phyloP scores from a whole-genome alignment of 441 rosid species.

The Cnidoscolus chayamansa region DNA sequence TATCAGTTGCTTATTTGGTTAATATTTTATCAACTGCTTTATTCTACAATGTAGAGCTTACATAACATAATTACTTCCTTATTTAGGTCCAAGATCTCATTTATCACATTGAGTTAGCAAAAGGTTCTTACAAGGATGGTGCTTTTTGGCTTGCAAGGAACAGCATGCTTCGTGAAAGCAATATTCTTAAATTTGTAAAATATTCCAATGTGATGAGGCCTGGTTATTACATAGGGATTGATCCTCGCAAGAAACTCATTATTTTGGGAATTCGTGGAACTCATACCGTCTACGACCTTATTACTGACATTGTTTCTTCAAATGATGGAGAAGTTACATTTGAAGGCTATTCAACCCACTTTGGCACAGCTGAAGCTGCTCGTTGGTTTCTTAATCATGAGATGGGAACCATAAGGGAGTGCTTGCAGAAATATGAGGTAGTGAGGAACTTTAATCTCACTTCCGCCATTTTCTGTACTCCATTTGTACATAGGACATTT shows the following conservation, averaged over 20 bases:
- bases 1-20: conserved; percentile 3
- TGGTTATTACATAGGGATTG: conserved; percentile 78
- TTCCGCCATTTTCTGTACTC: background rate
- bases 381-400: conserved; percentile 88
- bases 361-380: conserved; percentile 93
- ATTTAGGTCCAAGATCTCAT: conserved; percentile 78
- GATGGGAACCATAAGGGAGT: conserved; percentile 59
- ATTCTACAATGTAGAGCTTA: conserved; percentile 4
- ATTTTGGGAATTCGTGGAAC: conserved; percentile 84
- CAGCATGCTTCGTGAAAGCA: conserved; percentile 80
- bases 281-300: conserved; percentile 76
- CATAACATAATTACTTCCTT: conserved; percentile 19
- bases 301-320: conserved; percentile 77
- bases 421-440: conserved; percentile 69
- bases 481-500: background rate
- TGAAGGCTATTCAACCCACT: conserved; percentile 90
- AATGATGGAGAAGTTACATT: conserved; percentile 71
- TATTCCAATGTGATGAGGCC: conserved; percentile 89
- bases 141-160: conserved; percentile 55
- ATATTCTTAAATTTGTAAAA: conserved; percentile 67
- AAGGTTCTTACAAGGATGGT: conserved; percentile 68
- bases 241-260: conserved; percentile 68
- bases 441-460: background rate
- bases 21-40: conserved; percentile 2
- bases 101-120: conserved; percentile 80